Evolutionary conservation across 352 stramenopile genomes (phyloP).

Genomic region (Blastocystis sp.): DNA sequence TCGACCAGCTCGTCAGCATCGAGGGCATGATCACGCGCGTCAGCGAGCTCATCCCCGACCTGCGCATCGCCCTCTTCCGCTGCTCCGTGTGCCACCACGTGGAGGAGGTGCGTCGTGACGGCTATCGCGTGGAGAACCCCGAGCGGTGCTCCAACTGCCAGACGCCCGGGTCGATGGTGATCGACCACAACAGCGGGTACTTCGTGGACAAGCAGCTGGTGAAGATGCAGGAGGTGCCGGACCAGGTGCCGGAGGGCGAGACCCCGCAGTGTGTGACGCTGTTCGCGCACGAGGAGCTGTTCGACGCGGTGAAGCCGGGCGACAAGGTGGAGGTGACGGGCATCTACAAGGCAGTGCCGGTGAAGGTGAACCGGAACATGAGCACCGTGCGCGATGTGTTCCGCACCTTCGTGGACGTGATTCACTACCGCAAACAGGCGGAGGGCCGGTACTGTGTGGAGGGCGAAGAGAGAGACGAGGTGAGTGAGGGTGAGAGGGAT

Average conservation of each 20-base stretch:
- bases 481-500: conserved; percentile 9
- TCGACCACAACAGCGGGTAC: conserved; percentile 93
- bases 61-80: conserved; percentile 93
- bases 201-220: conserved; percentile 98
- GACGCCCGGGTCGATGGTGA: conserved; percentile 84
- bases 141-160: conserved; percentile 81
- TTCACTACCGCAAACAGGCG: conserved; percentile 90
- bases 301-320: conserved; percentile 91
- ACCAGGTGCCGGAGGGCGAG: conserved; percentile 94
- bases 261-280: conserved; percentile 91
- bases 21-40: conserved; percentile 95
- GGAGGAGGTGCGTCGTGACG: conserved; percentile 86
- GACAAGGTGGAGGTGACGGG: conserved; percentile 92
- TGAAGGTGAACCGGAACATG: conserved; percentile 86
- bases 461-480: conserved; percentile 28
- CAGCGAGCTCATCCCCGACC: conserved; percentile 91
- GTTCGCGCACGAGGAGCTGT: conserved; percentile 95
- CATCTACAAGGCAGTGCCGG: conserved; percentile 91
- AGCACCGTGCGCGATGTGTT: conserved; percentile 93
- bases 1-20: conserved; percentile 91
- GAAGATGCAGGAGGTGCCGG: conserved; percentile 93
- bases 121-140: conserved; percentile 90
- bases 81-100: conserved; percentile 86
- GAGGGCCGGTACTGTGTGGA: conserved; percentile 45
- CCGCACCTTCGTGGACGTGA: conserved; percentile 96